These are phyloP conservation scores for Chalciporus sphaerocephalus DNA, from an alignment of 768 basidiomycete genomes.

Conservation along the genomic window DNA sequence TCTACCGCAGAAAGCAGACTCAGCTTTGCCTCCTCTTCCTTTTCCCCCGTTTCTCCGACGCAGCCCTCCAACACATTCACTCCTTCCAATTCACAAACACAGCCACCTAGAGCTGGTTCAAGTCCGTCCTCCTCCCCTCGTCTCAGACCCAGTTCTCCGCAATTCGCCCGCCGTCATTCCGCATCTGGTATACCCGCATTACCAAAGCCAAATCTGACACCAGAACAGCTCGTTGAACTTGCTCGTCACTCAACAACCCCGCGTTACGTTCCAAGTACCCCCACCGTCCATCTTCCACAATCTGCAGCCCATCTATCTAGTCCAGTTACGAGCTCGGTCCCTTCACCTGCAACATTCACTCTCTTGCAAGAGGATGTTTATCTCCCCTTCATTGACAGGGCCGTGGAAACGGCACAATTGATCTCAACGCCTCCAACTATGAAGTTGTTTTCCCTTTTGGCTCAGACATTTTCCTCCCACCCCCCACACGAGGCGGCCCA, in stretches of 20 bases:
- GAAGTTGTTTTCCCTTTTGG: slow-evolving; percentile 67
- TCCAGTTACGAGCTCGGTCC: neutral
- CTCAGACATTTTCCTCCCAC: slow-evolving; percentile 57
- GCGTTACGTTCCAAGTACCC: slow-evolving; percentile 21
- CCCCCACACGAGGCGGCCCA: slow-evolving; percentile 26
- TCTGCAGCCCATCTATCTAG: slow-evolving; percentile 4
- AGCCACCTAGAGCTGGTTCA: slow-evolving; percentile 31
- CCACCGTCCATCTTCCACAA: neutral
- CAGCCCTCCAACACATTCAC: slow-evolving; percentile 20
- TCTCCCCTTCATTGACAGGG: slow-evolving; percentile 83
- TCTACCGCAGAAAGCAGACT: slow-evolving; percentile 35
- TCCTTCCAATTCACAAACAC: slow-evolving; percentile 28
- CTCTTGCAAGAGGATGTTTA: slow-evolving; percentile 72
- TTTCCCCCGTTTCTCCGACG: slow-evolving; percentile 33
- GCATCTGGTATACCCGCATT: slow-evolving; percentile 33
- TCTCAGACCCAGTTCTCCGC: slow-evolving; percentile 47
- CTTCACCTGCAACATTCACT: slow-evolving; percentile 60
- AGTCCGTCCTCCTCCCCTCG: slow-evolving; percentile 40
- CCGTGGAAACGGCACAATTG: slow-evolving; percentile 67
- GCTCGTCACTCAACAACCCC: slow-evolving; percentile 57
- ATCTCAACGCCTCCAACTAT: slow-evolving; percentile 62
- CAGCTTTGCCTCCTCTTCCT: slow-evolving; percentile 67
- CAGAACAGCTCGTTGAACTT: slow-evolving; percentile 73
- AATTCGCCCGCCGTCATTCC: slow-evolving; percentile 26
- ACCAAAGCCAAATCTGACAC: slow-evolving; percentile 51